Evolutionary conservation across 2,329 filamentous ascomycete species (phyloP).

Genomic region (Cercospora janseana): DNA sequence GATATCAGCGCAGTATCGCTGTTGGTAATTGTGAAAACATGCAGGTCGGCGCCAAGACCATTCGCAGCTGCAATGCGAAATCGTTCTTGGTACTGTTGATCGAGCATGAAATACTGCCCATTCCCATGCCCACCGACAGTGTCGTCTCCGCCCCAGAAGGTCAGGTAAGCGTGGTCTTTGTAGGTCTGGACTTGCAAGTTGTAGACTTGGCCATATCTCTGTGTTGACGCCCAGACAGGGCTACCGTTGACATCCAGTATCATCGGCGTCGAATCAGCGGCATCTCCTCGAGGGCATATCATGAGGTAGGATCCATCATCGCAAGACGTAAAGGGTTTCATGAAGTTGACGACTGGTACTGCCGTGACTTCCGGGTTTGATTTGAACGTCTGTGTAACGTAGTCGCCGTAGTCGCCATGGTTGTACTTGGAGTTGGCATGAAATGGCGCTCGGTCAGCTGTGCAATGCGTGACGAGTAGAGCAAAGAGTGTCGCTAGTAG

Average conservation of each 20-base stretch:
- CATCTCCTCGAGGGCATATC: slow-evolving; percentile 29
- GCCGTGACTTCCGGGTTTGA: slow-evolving; percentile 35
- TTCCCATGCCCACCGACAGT: slow-evolving; percentile 50
- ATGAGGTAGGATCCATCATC: slow-evolving; percentile 36
- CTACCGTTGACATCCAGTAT: slow-evolving; percentile 22
- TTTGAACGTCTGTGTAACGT: slow-evolving; percentile 39
- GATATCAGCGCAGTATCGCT: slow-evolving; percentile 45
- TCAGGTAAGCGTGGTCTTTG: slow-evolving; percentile 47
- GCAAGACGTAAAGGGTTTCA: slow-evolving; percentile 34
- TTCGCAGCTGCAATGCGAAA: slow-evolving; percentile 42
- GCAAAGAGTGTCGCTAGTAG: neutral
- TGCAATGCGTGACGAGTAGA: neutral
- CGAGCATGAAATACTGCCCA: slow-evolving; percentile 48
- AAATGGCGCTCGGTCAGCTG: slow-evolving; percentile 25
- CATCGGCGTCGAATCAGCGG: slow-evolving; percentile 20
- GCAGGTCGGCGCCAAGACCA: slow-evolving; percentile 41
- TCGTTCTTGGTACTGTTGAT: slow-evolving; percentile 35
- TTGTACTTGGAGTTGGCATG: slow-evolving; percentile 35
- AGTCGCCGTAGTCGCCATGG: slow-evolving; percentile 37
- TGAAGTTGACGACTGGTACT: slow-evolving; percentile 36
- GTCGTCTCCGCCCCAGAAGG: slow-evolving; percentile 52
- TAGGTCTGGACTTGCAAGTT: slow-evolving; percentile 49
- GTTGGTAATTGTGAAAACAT: slow-evolving; percentile 44
- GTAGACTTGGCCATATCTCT: slow-evolving; percentile 42
- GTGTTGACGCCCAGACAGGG: slow-evolving; percentile 22